Percentiles rank a stretch among this genome's conserved stretches.
Conservation (phyloP, 371 early-diverging fungal genomes). For the Massospora cicadina region DNA sequence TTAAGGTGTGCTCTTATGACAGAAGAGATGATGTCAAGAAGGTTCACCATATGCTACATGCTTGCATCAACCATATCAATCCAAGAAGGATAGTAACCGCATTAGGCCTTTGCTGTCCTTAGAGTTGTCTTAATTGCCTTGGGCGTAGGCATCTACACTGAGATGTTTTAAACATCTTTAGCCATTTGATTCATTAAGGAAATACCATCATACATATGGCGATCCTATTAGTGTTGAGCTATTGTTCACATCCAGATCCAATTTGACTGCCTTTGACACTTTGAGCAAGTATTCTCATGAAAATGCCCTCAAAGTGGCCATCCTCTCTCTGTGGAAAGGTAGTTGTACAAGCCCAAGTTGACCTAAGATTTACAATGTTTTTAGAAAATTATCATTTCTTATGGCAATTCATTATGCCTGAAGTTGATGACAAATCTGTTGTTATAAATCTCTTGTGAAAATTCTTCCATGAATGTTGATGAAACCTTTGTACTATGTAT, state of each 20-base stretch:
- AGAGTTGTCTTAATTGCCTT: slow-evolving; percentile 89
- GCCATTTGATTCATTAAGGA: slow-evolving; percentile 97
- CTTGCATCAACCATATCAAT: slow-evolving; percentile 86
- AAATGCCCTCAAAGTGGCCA: slow-evolving; percentile 81
- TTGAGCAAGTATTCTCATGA: slow-evolving; percentile 95
- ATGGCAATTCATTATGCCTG: too few species aligned
- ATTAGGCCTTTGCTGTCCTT: slow-evolving; percentile 86
- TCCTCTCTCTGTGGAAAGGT: too few species aligned
- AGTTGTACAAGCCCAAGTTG: too few species aligned
- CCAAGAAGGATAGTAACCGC: slow-evolving; percentile 58
- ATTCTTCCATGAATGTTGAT: too few species aligned
- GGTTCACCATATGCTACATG: slow-evolving; percentile 87
- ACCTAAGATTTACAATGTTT: too few species aligned
- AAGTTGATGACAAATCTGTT: too few species aligned
- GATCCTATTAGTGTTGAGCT: slow-evolving; percentile 91
- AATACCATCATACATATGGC: slow-evolving; percentile 81
- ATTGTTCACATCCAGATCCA: slow-evolving; percentile 90
- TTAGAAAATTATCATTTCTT: too few species aligned
- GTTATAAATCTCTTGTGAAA: too few species aligned
- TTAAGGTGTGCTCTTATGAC: slow-evolving; percentile 78
- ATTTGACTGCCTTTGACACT: slow-evolving; percentile 79
- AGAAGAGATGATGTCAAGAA: slow-evolving; percentile 94
- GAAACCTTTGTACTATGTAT: too few species aligned
- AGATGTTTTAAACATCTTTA: slow-evolving; percentile 90
- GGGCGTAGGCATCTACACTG: slow-evolving; percentile 91